Conservation (phyloP, 768 basidiomycete genomes). For the Lactarius psammicola region DNA sequence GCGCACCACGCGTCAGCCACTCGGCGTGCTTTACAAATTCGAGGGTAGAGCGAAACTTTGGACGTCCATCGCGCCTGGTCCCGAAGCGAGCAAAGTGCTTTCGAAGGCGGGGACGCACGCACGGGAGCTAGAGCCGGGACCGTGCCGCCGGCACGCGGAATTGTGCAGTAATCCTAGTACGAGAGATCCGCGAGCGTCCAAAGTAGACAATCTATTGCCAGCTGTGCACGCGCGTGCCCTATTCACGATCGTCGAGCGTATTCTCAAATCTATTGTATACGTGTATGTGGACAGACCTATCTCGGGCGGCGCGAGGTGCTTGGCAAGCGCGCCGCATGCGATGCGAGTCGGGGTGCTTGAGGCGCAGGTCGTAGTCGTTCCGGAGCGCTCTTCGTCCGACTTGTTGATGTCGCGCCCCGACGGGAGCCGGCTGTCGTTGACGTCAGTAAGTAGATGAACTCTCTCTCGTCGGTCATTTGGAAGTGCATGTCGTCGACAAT, state of each 20-base stretch:
- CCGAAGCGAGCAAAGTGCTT: no score
- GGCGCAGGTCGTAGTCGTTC: conserved; percentile 9
- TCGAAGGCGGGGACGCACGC: no score
- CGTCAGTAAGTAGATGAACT: conserved; percentile 14
- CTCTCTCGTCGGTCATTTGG: conserved; percentile 11
- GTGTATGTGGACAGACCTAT: background rate
- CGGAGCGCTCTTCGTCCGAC: conserved; percentile 4
- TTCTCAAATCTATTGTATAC: background rate
- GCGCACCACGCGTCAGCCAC: no score
- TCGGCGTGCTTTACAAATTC: no score
- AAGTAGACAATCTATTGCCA: background rate
- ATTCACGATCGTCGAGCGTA: background rate
- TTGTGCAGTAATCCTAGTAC: no score
- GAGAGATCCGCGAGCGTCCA: background rate
- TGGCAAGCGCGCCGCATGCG: conserved; percentile 9
- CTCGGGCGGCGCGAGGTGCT: conserved; percentile 12
- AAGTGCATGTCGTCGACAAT: background rate
- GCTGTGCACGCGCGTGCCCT: background rate
- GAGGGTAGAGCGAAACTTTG: no score
- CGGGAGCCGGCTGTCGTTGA: conserved; percentile 7
- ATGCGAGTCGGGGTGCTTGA: conserved; percentile 5
- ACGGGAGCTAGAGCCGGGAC: no score
- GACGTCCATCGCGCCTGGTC: no score
- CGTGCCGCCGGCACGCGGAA: no score
- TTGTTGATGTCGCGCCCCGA: conserved; percentile 3